Percentiles rank a stretch among this genome's conserved stretches.
Evolutionary conservation across 371 early-diverging fungal species (phyloP).

Genomic region (Zopfochytrium polystomum): DNA sequence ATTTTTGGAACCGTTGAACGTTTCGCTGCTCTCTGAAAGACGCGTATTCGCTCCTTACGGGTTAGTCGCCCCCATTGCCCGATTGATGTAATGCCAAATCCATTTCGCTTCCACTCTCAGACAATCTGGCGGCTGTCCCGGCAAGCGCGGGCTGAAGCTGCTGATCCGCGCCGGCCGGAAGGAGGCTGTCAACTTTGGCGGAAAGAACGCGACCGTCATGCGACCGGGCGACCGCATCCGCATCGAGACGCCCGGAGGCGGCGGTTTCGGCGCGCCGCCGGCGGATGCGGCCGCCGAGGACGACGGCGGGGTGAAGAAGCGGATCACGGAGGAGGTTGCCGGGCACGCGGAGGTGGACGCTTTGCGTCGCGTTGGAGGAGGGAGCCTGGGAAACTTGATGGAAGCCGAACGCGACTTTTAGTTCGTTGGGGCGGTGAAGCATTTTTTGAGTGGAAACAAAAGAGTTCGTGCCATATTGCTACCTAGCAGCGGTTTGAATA

Average conservation of each 20-base stretch:
- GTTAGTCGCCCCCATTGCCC: too few relatives aligned
- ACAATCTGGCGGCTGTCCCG: slow-evolving; percentile 88
- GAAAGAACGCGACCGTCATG: too few relatives aligned
- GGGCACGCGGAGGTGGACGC: neutral
- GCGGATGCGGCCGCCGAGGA: neutral
- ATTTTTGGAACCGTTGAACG: slow-evolving; percentile 58
- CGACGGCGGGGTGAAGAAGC: neutral
- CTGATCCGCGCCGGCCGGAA: slow-evolving; percentile 62
- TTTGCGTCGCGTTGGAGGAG: slow-evolving; percentile 11
- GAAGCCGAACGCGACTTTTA: slow-evolving; percentile 21
- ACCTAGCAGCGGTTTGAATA: too few relatives aligned
- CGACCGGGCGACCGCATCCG: slow-evolving; percentile 78
- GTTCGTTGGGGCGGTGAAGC: too few relatives aligned
- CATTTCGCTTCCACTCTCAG: too few relatives aligned
- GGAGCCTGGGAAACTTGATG: slow-evolving; percentile 15
- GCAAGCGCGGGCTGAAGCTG: slow-evolving; percentile 69
- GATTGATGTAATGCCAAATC: too few relatives aligned
- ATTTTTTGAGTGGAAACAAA: too few relatives aligned
- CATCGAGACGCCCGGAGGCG: slow-evolving; percentile 91
- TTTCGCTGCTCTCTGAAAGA: slow-evolving; percentile 89
- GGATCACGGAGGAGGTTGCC: neutral
- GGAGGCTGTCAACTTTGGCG: slow-evolving; percentile 73
- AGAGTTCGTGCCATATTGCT: too few relatives aligned
- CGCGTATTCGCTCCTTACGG: slow-evolving; percentile 90
- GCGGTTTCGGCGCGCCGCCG: slow-evolving; percentile 58